Base-by-base conservation (phyloP, 192 early-diverging fungal genomes). In the Umbelopsis isabellina region DNA sequence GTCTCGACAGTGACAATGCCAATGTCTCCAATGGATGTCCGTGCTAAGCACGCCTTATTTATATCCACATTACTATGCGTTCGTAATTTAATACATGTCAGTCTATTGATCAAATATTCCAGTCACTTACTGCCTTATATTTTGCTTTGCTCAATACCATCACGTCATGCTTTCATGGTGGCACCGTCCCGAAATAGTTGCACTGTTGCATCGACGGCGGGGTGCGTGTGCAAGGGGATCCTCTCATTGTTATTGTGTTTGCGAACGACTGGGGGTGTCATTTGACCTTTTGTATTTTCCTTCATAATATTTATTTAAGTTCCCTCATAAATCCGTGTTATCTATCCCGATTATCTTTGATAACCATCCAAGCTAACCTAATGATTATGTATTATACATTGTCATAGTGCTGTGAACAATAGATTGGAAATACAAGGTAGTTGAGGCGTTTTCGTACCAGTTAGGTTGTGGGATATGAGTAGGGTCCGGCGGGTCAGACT, bases 1-100 rank as follows among this genome's bases (percentile, higher is more conserved):
- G 92, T 70, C 91, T 97, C 76, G 93, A 95, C 75, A 88, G 83
- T 49, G 93, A 93, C 68, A 80, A 79, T 27, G 68, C 84, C 48
- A 86, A 85, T 74, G 80, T 82, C 74, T 85, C 47, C 47, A 72
- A 82, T 77, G 79, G 79, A 65, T 91, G 90, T 65, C 87, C 90
- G 23, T 91, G 90, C 74, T 91, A 87, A 80, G 25, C 49, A 12
- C 46, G 10, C 20, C 23, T 67, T 67, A 45, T 47, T 67, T 16
- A 52, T 52, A 52, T 52, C 51, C 21, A 9, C 22, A 52, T 25
- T 52, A 22, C 51, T 52, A 11, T 52, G 37, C 37, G 2, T 41
- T 6, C 37, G 37, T 41, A 41, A 41, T 9, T 41, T 41, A 4
- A 41, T 41, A 10, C 37, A 41, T 41, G 37, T 41, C 37, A 49